These are phyloP conservation scores for Haplographium delicatum DNA, from an alignment of 495 filamentous ascomycete species.

Conservation along the genomic window DNA sequence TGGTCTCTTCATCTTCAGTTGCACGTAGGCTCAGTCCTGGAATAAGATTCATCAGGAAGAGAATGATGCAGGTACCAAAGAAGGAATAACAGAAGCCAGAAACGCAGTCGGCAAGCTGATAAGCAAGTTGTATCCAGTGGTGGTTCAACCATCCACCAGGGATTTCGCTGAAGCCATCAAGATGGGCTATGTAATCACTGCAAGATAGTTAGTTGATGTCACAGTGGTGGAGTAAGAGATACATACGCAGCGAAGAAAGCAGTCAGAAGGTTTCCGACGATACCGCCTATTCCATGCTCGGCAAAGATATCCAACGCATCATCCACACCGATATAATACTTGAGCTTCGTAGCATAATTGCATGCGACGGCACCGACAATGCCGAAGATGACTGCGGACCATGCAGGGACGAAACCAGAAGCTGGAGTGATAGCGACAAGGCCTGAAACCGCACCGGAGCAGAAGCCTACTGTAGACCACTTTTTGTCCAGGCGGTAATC, in stretches of 20 bases:
- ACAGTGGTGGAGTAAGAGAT: not conserved
- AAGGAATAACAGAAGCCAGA: constrained; percentile 84
- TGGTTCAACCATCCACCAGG: constrained; percentile 84
- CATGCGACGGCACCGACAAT: constrained; percentile 73
- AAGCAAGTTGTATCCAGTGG: constrained; percentile 81
- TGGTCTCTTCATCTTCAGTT: constrained; percentile 75
- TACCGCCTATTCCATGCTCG: constrained; percentile 80
- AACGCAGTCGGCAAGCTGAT: constrained; percentile 84
- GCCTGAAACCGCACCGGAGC: constrained; percentile 86
- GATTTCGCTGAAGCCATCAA: constrained; percentile 71
- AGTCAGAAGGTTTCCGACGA: constrained; percentile 84
- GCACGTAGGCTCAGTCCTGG: constrained; percentile 80
- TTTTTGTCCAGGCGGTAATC: constrained; percentile 94
- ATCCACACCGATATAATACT: constrained; percentile 79
- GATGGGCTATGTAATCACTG: constrained; percentile 38
- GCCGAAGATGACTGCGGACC: constrained; percentile 87
- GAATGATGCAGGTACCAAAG: constrained; percentile 74
- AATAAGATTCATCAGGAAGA: constrained; percentile 81
- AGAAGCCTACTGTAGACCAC: constrained; percentile 96
- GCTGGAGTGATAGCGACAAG: constrained; percentile 91
- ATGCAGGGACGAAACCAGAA: constrained; percentile 79
- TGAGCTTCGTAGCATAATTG: constrained; percentile 96
- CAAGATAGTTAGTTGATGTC: not conserved
- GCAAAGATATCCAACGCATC: constrained; percentile 93
- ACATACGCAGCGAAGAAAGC: constrained; percentile 76